Evolutionary conservation across 371 early-diverging fungal genomes (phyloP), one percentile per base, ranked within the genome.

Genomic region (Encephalitozoon hellem): DNA sequence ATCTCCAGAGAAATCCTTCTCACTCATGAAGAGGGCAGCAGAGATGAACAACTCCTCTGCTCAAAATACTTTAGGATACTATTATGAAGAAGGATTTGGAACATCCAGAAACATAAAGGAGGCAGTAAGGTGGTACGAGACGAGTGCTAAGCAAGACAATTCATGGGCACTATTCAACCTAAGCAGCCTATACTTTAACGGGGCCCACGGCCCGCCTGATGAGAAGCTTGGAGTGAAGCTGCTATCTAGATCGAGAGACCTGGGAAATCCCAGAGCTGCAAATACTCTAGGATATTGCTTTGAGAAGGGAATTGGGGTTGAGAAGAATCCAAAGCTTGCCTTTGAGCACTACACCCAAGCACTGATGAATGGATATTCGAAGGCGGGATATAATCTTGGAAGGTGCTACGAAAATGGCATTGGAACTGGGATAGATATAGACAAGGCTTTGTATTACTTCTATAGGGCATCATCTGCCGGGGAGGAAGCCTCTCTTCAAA

Each of bases 81-180:
- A 90, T 71, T 91, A 89, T 82, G 91, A 92, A 73, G 89, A 91
- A 78, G 92, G 91, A 83, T 68, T 87, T 41, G 92, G 92, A 9
- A 87, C 90, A 6, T 80, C 80, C 21, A 74, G 84, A n/a, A 84
- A 91, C 74, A 83, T 86, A 42, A 69, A 74, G 11, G 68, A 84
- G 53, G 91, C 92, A 0, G 88, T 88, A 3, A 49, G 78, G 8
- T 90, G 90, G 89, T 92, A 91, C 84, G 79, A 82, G 12, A 85
- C 85, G 47, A 87, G 90, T 25, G 91, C 91, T 0, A 83, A 86
- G 39, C 86, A 87, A 72, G 89, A 89, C 26, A 88, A 89, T 70
- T n/a, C 88, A 32, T 77, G 72, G 69, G 84, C 84, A 41, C 71
- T 85, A 83, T 12, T 53, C 84, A 64, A 86, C 82, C 21, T 92